These are phyloP conservation scores for Trichocladium antarcticum DNA, from an alignment of 495 filamentous ascomycete genomes.

Conservation along the genomic window DNA sequence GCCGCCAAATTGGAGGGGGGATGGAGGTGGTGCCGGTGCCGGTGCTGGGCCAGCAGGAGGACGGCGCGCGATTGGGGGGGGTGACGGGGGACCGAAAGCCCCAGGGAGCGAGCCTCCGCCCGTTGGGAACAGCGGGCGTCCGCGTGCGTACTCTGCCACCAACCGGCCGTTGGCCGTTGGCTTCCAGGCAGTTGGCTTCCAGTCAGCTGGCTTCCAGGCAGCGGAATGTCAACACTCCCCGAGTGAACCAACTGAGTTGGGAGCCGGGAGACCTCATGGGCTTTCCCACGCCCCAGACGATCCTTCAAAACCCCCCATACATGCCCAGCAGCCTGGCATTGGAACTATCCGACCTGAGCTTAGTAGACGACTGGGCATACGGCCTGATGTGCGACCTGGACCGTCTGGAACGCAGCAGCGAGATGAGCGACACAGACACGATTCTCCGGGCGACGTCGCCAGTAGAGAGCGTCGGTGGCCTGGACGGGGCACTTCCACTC, in stretches of 20 bases:
- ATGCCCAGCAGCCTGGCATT: slow-evolving; percentile 8
- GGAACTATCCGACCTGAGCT: slow-evolving; percentile 12
- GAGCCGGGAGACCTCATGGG: background rate
- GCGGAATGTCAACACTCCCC: background rate
- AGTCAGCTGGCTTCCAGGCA: slow-evolving; percentile 2
- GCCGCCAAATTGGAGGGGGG: background rate
- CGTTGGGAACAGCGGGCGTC: slow-evolving; percentile 14
- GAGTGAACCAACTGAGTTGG: background rate
- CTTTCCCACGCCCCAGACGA: background rate
- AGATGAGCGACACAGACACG: slow-evolving; percentile 2
- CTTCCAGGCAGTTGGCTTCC: background rate
- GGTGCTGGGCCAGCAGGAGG: background rate
- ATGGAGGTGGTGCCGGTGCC: background rate
- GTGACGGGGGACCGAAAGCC: background rate
- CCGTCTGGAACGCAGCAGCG: slow-evolving; percentile 8
- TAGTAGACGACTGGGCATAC: slow-evolving; percentile 13
- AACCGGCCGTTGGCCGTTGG: slow-evolving; percentile 6
- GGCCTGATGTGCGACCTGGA: slow-evolving; percentile 15
- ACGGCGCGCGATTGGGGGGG: background rate
- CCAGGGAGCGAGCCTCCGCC: slow-evolving; percentile 26
- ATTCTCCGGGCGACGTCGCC: slow-evolving; percentile 5
- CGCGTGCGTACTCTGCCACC: slow-evolving; percentile 9
- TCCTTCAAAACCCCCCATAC: slow-evolving; percentile 1
- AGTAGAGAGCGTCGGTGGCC: background rate
- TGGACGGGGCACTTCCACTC: background rate